phyloP scores from a whole-genome alignment of 441 rosid species.

The Erodium chrysanthum region DNA sequence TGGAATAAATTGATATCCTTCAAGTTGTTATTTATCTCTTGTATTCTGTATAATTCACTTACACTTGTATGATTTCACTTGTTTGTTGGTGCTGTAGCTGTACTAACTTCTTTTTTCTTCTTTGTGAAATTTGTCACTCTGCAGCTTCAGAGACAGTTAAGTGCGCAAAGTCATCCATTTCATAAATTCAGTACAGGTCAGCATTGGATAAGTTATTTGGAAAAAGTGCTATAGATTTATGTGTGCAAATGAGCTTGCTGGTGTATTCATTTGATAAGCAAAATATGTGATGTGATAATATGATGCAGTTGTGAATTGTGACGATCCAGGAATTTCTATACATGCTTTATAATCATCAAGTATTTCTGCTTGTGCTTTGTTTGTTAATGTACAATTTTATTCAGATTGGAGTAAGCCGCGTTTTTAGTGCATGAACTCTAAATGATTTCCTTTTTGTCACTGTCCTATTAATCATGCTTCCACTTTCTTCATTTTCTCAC shows the following conservation, averaged over 20 bases:
- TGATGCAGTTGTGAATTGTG: not conserved
- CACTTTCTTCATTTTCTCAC: not conserved
- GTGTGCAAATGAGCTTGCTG: not conserved
- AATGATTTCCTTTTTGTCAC: not conserved
- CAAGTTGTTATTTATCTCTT: not conserved
- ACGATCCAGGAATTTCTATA: not conserved
- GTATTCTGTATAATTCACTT: not conserved
- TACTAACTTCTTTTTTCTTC: conserved; percentile 9
- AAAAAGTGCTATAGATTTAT: not conserved
- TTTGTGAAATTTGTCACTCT: conserved; percentile 5
- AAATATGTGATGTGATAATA: not conserved
- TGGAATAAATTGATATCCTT: not conserved
- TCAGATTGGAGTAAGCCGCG: not conserved
- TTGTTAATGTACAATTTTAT: not conserved
- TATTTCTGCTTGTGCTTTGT: not conserved
- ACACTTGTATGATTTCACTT: not conserved
- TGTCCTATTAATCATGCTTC: not conserved
- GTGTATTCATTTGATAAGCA: not conserved
- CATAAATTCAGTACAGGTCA: conserved; percentile 88
- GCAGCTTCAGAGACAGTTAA: conserved; percentile 73
- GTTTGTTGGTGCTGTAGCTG: not conserved
- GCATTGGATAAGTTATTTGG: conserved; percentile 3
- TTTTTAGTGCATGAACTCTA: not conserved
- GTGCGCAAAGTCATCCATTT: conserved; percentile 62
- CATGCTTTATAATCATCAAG: not conserved